Base-by-base conservation (phyloP, 2,329 filamentous ascomycete species). In the Neofusicoccum sp. region DNA sequence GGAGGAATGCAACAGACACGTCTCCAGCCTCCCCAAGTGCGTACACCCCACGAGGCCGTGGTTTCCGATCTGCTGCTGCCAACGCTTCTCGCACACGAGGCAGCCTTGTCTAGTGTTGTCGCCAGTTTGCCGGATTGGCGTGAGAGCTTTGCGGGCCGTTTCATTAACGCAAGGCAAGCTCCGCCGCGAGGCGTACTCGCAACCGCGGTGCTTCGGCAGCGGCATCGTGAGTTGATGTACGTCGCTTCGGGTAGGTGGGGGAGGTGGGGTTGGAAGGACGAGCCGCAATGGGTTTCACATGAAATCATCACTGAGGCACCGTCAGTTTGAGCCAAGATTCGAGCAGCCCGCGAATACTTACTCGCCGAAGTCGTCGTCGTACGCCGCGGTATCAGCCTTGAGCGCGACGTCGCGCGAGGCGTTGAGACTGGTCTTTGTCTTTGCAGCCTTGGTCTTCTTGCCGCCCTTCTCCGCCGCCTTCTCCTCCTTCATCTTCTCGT, bases 401-500 rank as follows among this genome's bases (percentile, higher is more conserved):
- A 71, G 75, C 71, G 76, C 79, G 71, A 84, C 76, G 80, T 83
- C 79, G 73, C 89, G 80, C 73, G 78, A 80, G 64, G 90, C 87
- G 62, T 91, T 90, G 56, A 98, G 82, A 6, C 87, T 89, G 16
- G 91, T 87, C 87, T 99, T 99, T 43, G 90, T 96, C 87, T 98
- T 98, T 66, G 92, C 90, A 4, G 93, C 93, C 86, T 98, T 98
- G 70, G 84, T 88, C 87, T 98, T 99, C 90, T 98, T 99, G 72
- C 89, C 91, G 61, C 91, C 89, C 84, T 97, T 97, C 68, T 97
- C 92, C 3, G 91, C 87, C 3, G 89, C 88, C 85, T 98, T 97
- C 85, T 99, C 95, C 78, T 97, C 93, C 83, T 93, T 96, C 89
- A 98, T 89, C 85, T 96, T 97, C 86, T 98, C 95, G 76, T 99